Evolutionary conservation across 805 yeast genomes (phyloP).

Genomic region (Starmerella vaccinii): DNA sequence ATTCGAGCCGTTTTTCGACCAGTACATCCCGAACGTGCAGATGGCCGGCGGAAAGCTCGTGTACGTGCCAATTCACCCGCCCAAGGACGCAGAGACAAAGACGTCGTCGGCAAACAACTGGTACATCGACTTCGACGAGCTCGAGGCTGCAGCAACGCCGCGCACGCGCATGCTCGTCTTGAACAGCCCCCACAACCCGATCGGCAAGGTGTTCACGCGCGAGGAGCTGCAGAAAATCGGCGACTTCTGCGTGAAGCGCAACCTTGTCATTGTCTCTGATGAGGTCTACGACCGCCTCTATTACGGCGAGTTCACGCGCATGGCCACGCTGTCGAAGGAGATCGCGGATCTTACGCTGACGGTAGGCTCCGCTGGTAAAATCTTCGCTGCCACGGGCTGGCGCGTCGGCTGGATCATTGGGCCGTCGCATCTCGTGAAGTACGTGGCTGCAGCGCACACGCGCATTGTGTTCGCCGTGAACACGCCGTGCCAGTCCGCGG

Average conservation of each 20-base stretch:
- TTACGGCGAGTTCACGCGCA: conserved; percentile 66
- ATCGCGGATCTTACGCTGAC: conserved; percentile 69
- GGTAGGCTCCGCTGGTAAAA: conserved; percentile 95
- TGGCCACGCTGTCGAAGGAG: conserved; percentile 74
- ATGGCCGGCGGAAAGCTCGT: conserved; percentile 87
- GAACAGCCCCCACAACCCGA: conserved; percentile 93
- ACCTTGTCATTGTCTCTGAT: conserved; percentile 73
- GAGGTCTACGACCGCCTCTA: conserved; percentile 91
- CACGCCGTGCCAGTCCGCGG: conserved; percentile 86
- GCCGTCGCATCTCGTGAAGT: conserved; percentile 65
- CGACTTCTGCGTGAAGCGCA: conserved; percentile 70
- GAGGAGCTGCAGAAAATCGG: conserved; percentile 72
- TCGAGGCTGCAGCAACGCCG: conserved; percentile 57
- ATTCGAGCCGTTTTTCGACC: conserved; percentile 94
- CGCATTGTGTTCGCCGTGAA: conserved; percentile 88
- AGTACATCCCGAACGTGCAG: conserved; percentile 87
- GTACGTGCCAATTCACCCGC: conserved; percentile 79
- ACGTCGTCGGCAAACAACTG: conserved; percentile 76
- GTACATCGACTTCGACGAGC: conserved; percentile 69
- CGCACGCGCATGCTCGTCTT: conserved; percentile 79
- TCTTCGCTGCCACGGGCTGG: conserved; percentile 99
- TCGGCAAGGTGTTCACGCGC: conserved; percentile 76
- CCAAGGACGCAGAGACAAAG: conserved; percentile 51
- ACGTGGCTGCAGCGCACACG: conserved; percentile 81
- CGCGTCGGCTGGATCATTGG: conserved; percentile 95